These are phyloP conservation scores for Alternaria metachromatica DNA, from an alignment of 2,329 filamentous ascomycete genomes.

Conservation along the genomic window DNA sequence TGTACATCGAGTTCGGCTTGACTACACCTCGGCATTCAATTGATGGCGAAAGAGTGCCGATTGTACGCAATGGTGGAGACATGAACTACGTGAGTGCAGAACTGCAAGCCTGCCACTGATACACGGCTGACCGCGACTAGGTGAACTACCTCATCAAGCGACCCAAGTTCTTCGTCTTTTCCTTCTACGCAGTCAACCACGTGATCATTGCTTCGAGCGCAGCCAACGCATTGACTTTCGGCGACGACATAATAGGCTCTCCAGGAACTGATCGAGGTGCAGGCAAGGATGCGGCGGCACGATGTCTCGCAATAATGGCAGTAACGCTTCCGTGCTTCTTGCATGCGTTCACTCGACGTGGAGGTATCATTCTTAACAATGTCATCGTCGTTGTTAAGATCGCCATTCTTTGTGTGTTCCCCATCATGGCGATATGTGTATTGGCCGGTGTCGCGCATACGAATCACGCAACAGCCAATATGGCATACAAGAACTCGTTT, in stretches of 20 bases:
- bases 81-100: neutral
- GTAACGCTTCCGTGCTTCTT: neutral
- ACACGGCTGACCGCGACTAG: neutral
- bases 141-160: neutral
- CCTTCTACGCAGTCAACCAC: neutral
- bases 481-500: neutral
- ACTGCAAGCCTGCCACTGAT: neutral
- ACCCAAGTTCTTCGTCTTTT: neutral
- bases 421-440: neutral
- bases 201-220: neutral
- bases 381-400: neutral
- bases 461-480: neutral
- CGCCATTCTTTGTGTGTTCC: neutral
- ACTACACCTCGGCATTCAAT: neutral
- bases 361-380: neutral
- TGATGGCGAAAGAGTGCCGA: neutral
- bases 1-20: neutral
- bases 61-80: neutral
- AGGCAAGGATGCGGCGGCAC: neutral
- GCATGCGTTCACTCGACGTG: neutral
- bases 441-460: neutral
- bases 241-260: neutral
- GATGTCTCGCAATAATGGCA: neutral
- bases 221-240: neutral
- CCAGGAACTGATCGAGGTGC: neutral